These are phyloP conservation scores for Botryotinia calthae DNA, from an alignment of 2,329 filamentous ascomycete species.

Conservation along the genomic window DNA sequence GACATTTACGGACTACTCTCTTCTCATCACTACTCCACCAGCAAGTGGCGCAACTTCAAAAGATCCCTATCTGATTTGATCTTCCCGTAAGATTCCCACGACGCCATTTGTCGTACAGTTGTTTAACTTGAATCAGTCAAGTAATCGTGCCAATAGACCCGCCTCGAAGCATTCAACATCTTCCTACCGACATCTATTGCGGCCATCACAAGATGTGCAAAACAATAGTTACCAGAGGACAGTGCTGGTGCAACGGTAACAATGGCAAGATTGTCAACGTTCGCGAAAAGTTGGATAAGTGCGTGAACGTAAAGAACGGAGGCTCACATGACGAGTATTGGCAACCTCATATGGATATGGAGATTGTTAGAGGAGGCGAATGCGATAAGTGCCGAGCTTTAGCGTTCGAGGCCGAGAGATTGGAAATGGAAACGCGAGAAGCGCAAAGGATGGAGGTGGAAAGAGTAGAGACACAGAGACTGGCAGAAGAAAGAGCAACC, in stretches of 20 bases:
- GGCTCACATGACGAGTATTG: not conserved
- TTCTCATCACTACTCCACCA: not conserved
- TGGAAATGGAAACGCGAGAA: not conserved
- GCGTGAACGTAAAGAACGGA: fast-evolving
- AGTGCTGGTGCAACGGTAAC: not conserved
- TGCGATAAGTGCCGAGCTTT: not conserved
- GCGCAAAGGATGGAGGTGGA: not conserved
- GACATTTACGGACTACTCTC: not conserved
- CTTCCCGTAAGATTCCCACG: not conserved
- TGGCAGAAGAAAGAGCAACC: not conserved
- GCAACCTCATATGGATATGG: fast-evolving
- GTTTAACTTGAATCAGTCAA: not conserved
- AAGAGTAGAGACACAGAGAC: not conserved
- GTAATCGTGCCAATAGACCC: not conserved
- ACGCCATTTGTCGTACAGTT: not conserved
- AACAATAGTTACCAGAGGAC: not conserved
- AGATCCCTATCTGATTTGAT: not conserved
- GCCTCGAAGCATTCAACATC: not conserved
- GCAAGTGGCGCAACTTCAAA: not conserved
- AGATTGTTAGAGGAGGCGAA: too few species aligned
- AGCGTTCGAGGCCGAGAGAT: not conserved
- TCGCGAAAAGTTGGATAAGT: fast-evolving
- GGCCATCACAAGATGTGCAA: not conserved
- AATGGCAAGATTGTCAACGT: not conserved
- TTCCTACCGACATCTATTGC: not conserved